Evolutionary conservation across 148 eudicot species (phyloP).

Genomic region (Drosera capensis): DNA sequence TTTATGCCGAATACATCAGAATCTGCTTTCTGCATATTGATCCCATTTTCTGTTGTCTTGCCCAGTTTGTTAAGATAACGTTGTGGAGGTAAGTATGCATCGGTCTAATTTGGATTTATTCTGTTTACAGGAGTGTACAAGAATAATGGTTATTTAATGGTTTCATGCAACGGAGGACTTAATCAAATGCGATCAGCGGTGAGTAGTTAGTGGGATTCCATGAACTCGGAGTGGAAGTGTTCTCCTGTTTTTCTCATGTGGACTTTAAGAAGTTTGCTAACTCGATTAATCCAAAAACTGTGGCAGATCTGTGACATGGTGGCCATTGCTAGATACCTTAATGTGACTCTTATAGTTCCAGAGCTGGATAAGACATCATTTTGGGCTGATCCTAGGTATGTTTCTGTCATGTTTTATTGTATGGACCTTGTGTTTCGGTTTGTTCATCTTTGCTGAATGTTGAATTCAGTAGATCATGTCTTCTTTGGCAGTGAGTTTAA

Average conservation of each 20-base stretch:
- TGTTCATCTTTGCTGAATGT: no score
- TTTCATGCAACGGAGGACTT: slow-evolving; percentile 99
- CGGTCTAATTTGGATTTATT: not conserved
- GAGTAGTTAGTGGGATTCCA: slow-evolving; percentile 16
- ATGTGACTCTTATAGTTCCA: slow-evolving; percentile 88
- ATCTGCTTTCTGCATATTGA: no score
- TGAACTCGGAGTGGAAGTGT: not conserved
- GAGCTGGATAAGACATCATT: slow-evolving; percentile 92
- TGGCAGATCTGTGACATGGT: slow-evolving; percentile 99
- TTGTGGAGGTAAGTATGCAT: not conserved
- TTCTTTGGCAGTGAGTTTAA: slow-evolving; percentile 62
- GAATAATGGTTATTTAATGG: slow-evolving; percentile 92
- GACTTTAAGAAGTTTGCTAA: not conserved
- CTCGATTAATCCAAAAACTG: slow-evolving; percentile 1
- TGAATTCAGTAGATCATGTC: no score
- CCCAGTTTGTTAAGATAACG: not conserved
- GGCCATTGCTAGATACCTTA: slow-evolving; percentile 92
- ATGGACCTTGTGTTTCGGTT: no score
- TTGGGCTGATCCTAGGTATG: slow-evolving; percentile 99
- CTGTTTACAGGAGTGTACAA: slow-evolving; percentile 63
- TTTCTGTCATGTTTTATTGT: slow-evolving; percentile 16
- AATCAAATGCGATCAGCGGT: slow-evolving; percentile 99
- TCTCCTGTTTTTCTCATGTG: not conserved
- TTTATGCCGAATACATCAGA: no score
- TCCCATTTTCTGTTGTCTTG: not conserved